Evolutionary conservation across 305 asterid genomes (phyloP), one percentile per base, ranked within the genome.

Genomic region (Rubia tinctorum): DNA sequence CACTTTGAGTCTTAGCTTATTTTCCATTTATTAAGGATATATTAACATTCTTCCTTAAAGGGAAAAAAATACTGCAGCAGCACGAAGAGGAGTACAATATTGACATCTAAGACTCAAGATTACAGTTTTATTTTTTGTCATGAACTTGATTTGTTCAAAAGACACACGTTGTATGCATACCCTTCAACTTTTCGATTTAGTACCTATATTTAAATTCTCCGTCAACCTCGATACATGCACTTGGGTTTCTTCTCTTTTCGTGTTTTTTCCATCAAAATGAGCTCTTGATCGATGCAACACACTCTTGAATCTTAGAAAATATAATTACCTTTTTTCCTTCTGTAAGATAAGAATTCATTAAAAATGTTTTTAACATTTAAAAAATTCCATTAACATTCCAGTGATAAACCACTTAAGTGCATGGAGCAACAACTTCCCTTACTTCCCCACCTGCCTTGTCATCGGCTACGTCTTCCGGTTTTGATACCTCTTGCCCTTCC

Each of bases 401-500:
- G 13, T 9, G 25, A 23, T 37, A 60, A 73, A 68, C 18, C 58
- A 23, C 55, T 76, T 66, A 76, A 40, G 82, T 8, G 76, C 80
- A 66, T 12, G 73, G 45, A n/a, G 55, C 73, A 20, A 75, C 69
- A 30, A 8, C 69, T 66, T 10, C 51, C 75, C 73, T 69, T 13
- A 76, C 80, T 70, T 78, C 88, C 47, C 66, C 91, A 63, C 8
- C 85, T 13, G 76, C 80, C 80, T 79, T 80, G 42, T 80, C 83
- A 18, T 40, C 84, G 61, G 76, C 80, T 59, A 69, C 74, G 70
- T 71, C 86, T 43, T 72, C 90, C 0, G 88, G 83, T 81, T 81
- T 81, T 47, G 79, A 51, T 25, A 81, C 75, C 67, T 83, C 80
- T 69, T 74, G 51, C 75, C 98, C 98, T 84, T 88, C 97, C 40